phyloP scores from a whole-genome alignment of 495 filamentous ascomycete species.

The Penicillium manginii region DNA sequence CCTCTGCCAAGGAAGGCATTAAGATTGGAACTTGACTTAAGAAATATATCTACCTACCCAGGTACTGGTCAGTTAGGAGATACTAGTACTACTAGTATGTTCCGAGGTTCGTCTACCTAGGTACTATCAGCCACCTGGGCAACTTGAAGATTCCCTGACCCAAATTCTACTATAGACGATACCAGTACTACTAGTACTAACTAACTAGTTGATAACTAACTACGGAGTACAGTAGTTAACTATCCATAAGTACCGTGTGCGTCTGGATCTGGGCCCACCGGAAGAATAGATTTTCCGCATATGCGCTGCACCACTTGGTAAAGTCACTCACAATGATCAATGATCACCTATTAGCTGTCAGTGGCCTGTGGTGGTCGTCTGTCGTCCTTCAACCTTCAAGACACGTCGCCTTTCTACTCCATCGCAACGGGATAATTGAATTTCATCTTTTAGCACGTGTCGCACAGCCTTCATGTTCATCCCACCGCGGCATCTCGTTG shows the following conservation, averaged over 20 bases:
- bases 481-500: constrained; percentile 10
- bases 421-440: background rate
- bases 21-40: too few species aligned
- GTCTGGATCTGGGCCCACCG: background rate
- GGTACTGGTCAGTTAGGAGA: too few species aligned
- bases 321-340: background rate
- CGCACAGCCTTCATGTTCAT: constrained; percentile 19
- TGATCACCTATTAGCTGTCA: background rate
- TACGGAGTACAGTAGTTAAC: background rate
- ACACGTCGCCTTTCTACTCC: background rate
- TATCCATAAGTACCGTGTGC: too few species aligned
- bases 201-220: too few species aligned
- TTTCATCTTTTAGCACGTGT: background rate
- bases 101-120: too few species aligned
- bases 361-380: background rate
- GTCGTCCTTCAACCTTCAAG: background rate
- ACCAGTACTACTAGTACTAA: too few species aligned
- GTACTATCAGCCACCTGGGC: too few species aligned
- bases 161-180: too few species aligned
- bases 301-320: background rate
- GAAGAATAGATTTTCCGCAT: background rate
- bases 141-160: too few species aligned
- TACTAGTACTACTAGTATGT: too few species aligned
- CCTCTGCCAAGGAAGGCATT: too few species aligned
- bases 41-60: too few species aligned